Evolutionary conservation across 306 rosid genomes (phyloP), one percentile per base, ranked within the genome.

Genomic region (Delonix regia): DNA sequence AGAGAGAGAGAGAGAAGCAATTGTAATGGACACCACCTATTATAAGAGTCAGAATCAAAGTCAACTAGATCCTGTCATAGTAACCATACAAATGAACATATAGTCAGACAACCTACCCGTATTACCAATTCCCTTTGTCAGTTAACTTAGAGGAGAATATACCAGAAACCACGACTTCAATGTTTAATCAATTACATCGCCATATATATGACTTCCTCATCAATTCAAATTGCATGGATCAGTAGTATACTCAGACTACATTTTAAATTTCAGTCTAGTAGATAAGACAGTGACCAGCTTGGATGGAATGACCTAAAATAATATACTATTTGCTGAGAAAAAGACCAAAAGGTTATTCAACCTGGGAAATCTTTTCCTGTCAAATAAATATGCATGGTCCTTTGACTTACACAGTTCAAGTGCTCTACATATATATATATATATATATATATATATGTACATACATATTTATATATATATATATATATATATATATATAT

Each of bases 91-190:
- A 85, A 81, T 80, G 74, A 76, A 72, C 70, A 47, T 45, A 75
- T 61, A 82, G 84, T 80, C 64, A 73, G 86, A 85, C 86, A 76
- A 78, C 56, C 83, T 73, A 78, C 80, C 78, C 76, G 71, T 67
- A 74, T 53, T 85, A 71, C 62, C 87, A 83, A 71, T 68, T 36
- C 81, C 79, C 41, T 87, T 77, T 83, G 82, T 79, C 80, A 77
- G 73, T 70, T 68, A 83, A 83, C 85, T 77, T 59, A 57, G 82
- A 84, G 83, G 83, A 86, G 89, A 82, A 78, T 78, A 83, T 82
- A 69, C 84, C 72, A 81, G 75, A 76, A 76, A 51, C n/a, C 15
- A 34, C 0, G 25, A 22, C 14, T 9, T 9, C 2, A 64, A 24
- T 67, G 65, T 75, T 75, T 44, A 76, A 83, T 75, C 77, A 47